Base-by-base conservation (phyloP, 768 basidiomycete species). In the Strobilomyces confusus region DNA sequence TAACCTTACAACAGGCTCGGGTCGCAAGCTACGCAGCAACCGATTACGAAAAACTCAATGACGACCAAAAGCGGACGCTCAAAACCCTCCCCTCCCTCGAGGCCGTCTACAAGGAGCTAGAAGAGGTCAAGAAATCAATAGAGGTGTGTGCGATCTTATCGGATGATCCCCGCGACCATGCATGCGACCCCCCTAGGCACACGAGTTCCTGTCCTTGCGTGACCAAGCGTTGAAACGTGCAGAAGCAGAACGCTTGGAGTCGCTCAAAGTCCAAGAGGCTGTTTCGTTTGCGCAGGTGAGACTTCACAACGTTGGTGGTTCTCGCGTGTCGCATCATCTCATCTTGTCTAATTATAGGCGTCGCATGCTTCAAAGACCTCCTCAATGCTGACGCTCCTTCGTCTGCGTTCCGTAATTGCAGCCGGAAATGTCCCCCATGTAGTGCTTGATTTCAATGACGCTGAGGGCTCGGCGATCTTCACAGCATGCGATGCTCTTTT, bases 101-200 rank as follows among this genome's bases (percentile, higher is more conserved):
- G 63, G 88, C 84, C 11, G 76, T 84, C 37, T 80, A 84, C 59
- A 91, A 89, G 63, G 93, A 95, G 62, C 72, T 95, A 14, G 83
- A 81, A 23, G 93, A 94, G 52, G 80, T 93, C 41, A 88, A 87
- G 69, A 92, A 89, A 67, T 82, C 79, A 38, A 78, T 94, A 56
- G 91, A 95, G 81, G 93, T 92, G 36, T 33, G 92, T 88, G 42
- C 37, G 75, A 26, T 55, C 50, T n/a, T 20, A 32, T 37, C 19
- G 15, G 15, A 25, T 34, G 47, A 29, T 34, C 32, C 19, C 38
- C 38, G 48, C 33, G n/a, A 38, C 41, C 44, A 29, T 57, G 11
- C 36, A 51, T 36, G 1, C 44, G 48, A 46, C 29, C 9, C 41
- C 36, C 49, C 12, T 57, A 91, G 89, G 68, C 68, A 40, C 75